These are phyloP conservation scores for Limonium bicolor DNA, from an alignment of 148 eudicot genomes.

Conservation along the genomic window DNA sequence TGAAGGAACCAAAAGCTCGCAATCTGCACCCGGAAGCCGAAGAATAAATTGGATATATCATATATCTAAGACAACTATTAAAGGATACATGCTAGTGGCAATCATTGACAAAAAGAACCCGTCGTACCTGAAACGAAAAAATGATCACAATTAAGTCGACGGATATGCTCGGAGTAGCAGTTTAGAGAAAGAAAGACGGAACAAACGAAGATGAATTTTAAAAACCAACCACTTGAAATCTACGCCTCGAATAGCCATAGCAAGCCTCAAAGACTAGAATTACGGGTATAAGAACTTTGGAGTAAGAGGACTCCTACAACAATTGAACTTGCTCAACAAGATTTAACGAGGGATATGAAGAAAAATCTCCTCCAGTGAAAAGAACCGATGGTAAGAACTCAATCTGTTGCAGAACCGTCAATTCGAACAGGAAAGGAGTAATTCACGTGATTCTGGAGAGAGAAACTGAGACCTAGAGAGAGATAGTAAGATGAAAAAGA, in stretches of 20 bases:
- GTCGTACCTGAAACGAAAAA: slow-evolving; percentile 59
- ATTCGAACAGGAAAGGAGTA: too few relatives aligned
- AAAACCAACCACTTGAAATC: slow-evolving; percentile 72
- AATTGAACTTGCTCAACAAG: too few relatives aligned
- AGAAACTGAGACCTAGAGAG: too few relatives aligned
- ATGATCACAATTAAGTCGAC: background rate
- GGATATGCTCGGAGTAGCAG: background rate
- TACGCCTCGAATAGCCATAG: slow-evolving; percentile 49
- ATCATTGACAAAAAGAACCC: slow-evolving; percentile 98
- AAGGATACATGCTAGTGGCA: slow-evolving; percentile 93
- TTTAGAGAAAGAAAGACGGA: background rate
- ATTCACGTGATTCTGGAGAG: too few relatives aligned
- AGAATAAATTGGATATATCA: background rate
- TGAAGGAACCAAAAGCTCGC: background rate
- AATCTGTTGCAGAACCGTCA: too few relatives aligned
- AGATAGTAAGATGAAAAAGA: too few relatives aligned
- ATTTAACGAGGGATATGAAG: too few relatives aligned
- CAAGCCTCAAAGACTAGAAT: too few relatives aligned
- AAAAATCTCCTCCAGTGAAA: too few relatives aligned
- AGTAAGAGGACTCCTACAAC: too few relatives aligned
- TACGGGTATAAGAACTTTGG: too few relatives aligned
- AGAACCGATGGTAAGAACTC: too few relatives aligned
- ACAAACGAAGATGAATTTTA: background rate
- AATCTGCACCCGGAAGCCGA: background rate
- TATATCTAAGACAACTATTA: background rate